These are phyloP conservation scores for Scenedesmus sp. DNA, from an alignment of 163 green algal genomes.

Conservation along the genomic window DNA sequence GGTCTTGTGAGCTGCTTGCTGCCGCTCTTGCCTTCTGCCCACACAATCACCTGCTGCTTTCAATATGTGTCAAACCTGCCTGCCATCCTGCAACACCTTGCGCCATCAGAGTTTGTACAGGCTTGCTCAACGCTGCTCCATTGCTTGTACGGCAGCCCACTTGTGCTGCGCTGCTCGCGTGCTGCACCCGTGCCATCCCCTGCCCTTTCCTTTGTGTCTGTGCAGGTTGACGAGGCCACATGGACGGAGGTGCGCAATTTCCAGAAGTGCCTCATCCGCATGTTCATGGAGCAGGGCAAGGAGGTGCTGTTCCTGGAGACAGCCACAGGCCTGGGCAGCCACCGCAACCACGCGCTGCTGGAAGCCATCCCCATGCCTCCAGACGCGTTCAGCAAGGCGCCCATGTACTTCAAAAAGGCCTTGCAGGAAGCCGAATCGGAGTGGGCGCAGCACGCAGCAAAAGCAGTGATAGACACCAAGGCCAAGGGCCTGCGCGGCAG, in stretches of 20 bases:
- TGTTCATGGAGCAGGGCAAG: constrained; percentile 78
- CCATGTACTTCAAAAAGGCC: constrained; percentile 91
- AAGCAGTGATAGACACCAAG: constrained; percentile 94
- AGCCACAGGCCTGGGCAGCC: constrained; percentile 72
- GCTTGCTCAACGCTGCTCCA: too few species aligned
- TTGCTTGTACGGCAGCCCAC: background rate
- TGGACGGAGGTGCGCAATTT: constrained; percentile 99
- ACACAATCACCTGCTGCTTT: too few species aligned
- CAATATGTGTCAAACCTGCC: too few species aligned
- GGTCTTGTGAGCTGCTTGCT: background rate
- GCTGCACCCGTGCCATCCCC: background rate
- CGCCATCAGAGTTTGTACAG: too few species aligned
- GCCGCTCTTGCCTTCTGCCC: background rate
- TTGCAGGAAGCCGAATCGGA: constrained; percentile 93
- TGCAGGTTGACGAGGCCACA: constrained; percentile 84
- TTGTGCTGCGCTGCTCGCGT: background rate
- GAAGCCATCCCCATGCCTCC: constrained; percentile 86
- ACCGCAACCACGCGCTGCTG: constrained; percentile 83
- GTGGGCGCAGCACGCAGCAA: constrained; percentile 95
- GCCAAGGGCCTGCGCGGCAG: constrained; percentile 89
- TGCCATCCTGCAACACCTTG: too few species aligned
- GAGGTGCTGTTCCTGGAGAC: constrained; percentile 95
- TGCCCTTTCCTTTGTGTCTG: background rate
- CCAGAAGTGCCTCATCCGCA: constrained; percentile 97
- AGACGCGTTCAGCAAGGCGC: constrained; percentile 38